Conservation (phyloP, 106 monocot genomes). For the Acorus calamus region DNA sequence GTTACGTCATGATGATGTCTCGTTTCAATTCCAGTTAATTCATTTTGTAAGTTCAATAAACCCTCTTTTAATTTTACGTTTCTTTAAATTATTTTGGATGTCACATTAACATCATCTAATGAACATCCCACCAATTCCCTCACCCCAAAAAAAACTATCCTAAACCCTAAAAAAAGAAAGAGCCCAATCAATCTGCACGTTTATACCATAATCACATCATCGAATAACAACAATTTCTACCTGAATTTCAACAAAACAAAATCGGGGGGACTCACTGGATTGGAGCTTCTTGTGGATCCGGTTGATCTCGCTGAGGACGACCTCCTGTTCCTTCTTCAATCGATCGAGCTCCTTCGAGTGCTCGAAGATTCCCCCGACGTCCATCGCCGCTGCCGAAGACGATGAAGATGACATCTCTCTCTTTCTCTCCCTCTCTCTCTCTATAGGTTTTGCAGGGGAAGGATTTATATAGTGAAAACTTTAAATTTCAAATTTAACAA, state of each 20-base stretch:
- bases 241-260: no score
- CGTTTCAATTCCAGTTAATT: no score
- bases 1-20: no score
- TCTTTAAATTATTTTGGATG: no score
- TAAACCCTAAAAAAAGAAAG: not conserved
- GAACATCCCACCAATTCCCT: no score
- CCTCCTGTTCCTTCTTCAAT: conserved; percentile 83
- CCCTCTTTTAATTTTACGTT: no score
- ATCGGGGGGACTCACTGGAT: conserved; percentile 24
- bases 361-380: conserved; percentile 44
- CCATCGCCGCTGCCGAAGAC: conserved; percentile 10
- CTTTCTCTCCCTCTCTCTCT: not conserved
- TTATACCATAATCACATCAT: not conserved
- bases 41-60: no score
- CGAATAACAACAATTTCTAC: no score
- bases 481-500: no score
- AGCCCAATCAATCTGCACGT: conserved; percentile 3
- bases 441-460: not conserved
- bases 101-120: no score
- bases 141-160: no score
- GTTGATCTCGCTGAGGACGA: conserved; percentile 64
- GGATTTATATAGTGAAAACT: no score
- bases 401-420: conserved; percentile 24
- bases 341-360: conserved; percentile 91
- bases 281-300: conserved; percentile 86